Percentiles rank a stretch among this genome's conserved stretches.
These are phyloP conservation scores for Backusella liffmaniae DNA, from an alignment of 192 early-diverging fungal genomes.

Conservation along the genomic window DNA sequence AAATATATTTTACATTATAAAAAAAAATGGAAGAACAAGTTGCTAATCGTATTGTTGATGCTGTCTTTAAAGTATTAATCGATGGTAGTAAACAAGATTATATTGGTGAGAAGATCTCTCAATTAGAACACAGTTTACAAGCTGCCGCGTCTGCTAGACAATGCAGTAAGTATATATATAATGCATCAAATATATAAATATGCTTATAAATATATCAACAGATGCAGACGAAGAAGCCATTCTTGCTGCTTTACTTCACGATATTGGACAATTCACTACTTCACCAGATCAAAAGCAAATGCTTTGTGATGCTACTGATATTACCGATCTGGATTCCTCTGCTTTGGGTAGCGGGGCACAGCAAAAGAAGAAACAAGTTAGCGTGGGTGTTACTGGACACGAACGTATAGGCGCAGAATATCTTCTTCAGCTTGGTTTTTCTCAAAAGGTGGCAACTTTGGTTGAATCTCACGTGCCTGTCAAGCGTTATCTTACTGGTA, in stretches of 20 bases:
- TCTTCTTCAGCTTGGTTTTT: slow-evolving; percentile 52
- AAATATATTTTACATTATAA: background rate
- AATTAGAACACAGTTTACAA: slow-evolving; percentile 57
- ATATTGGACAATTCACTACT: slow-evolving; percentile 59
- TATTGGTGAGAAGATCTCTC: slow-evolving; percentile 55
- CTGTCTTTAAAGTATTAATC: slow-evolving; percentile 47
- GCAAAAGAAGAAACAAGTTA: slow-evolving; percentile 17
- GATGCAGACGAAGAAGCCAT: slow-evolving; percentile 49
- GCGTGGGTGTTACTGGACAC: slow-evolving; percentile 50
- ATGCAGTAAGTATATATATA: slow-evolving; percentile 15
- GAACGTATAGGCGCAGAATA: slow-evolving; percentile 56
- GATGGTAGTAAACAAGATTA: slow-evolving; percentile 50
- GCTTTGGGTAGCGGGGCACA: background rate
- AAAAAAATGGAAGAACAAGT: slow-evolving; percentile 12
- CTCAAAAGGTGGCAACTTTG: slow-evolving; percentile 46
- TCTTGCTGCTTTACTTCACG: slow-evolving; percentile 54
- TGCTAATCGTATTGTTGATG: slow-evolving; percentile 28
- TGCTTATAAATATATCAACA: background rate
- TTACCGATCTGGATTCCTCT: slow-evolving; percentile 17
- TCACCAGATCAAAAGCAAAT: slow-evolving; percentile 46
- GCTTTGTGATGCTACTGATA: slow-evolving; percentile 37
- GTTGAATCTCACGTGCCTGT: slow-evolving; percentile 57
- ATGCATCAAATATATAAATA: background rate
- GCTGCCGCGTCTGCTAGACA: slow-evolving; percentile 46
- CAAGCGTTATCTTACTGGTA: slow-evolving; percentile 58